Evolutionary conservation across 1,139 yeast genomes (phyloP).

Genomic region (Debaryomycetaceae sp.): DNA sequence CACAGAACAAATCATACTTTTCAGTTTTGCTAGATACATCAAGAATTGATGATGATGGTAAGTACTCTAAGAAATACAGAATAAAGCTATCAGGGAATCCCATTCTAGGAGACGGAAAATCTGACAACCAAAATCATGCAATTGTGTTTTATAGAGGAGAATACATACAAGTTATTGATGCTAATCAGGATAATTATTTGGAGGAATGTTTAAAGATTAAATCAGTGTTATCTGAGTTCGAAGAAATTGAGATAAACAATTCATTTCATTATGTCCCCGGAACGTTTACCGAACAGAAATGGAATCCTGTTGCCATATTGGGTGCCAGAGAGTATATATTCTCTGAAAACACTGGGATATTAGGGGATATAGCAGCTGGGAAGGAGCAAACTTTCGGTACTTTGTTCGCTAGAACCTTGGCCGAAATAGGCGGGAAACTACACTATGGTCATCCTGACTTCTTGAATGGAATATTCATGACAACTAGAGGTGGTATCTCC

Average conservation of each 20-base stretch:
- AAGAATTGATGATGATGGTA: conserved; percentile 30
- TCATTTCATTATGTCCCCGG: conserved; percentile 24
- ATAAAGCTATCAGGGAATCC: conserved; percentile 53
- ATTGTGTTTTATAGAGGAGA: conserved; percentile 51
- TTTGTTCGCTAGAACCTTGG: conserved; percentile 51
- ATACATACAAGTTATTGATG: conserved; percentile 51
- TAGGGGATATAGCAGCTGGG: conserved; percentile 58
- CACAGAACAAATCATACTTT: conserved; percentile 23
- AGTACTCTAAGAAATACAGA: conserved; percentile 38
- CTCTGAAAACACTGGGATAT: conserved; percentile 51
- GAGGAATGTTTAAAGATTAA: conserved; percentile 56
- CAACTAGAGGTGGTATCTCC: conserved; percentile 55
- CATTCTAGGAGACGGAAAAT: conserved; percentile 54
- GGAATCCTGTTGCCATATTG: conserved; percentile 47
- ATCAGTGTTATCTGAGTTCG: conserved; percentile 49
- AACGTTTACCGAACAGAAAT: conserved; percentile 17
- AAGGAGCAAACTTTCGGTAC: conserved; percentile 59
- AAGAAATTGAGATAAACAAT: conserved; percentile 36
- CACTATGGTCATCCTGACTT: conserved; percentile 60
- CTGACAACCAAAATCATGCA: conserved; percentile 55
- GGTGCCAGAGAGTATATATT: conserved; percentile 56
- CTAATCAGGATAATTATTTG: conserved; percentile 54
- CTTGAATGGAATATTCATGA: conserved; percentile 47
- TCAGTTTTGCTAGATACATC: conserved; percentile 44
- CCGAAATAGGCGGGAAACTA: conserved; percentile 53